Evolutionary conservation across 192 early-diverging fungal genomes (phyloP).

Genomic region (Linnemannia schmuckeri): DNA sequence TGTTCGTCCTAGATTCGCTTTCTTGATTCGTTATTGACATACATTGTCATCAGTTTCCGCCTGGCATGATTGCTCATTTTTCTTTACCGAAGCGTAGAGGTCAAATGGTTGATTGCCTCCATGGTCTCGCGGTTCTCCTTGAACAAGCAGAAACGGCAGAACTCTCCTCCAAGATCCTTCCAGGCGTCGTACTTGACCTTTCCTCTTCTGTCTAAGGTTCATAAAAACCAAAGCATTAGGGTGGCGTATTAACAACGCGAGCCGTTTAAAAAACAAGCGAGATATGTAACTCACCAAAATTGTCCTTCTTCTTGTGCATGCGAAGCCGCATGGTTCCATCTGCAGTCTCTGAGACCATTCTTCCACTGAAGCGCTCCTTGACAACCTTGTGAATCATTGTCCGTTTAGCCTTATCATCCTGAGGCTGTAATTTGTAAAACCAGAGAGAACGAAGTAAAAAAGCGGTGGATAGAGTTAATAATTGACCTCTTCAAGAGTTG

Average conservation of each 20-base stretch:
- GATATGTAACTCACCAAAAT: slow-evolving; percentile 20
- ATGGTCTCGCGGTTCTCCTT: slow-evolving; percentile 97
- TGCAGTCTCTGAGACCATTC: slow-evolving; percentile 63
- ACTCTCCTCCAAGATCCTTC: slow-evolving; percentile 77
- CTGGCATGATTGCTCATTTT: neutral
- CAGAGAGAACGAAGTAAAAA: neutral
- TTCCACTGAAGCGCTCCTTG: slow-evolving; percentile 61
- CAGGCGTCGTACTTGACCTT: slow-evolving; percentile 58
- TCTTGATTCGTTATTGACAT: slow-evolving; percentile 12
- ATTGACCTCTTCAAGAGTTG: neutral
- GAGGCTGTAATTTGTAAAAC: slow-evolving; percentile 35
- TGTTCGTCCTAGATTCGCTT: neutral
- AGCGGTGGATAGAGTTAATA: neutral
- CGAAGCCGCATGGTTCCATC: slow-evolving; percentile 61
- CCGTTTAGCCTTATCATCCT: slow-evolving; percentile 66
- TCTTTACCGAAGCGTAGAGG: slow-evolving; percentile 56
- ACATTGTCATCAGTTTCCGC: slow-evolving; percentile 20
- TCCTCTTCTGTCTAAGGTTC: slow-evolving; percentile 37
- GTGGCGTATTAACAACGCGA: neutral
- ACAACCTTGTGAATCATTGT: slow-evolving; percentile 67
- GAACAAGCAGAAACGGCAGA: slow-evolving; percentile 87
- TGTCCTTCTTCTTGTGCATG: slow-evolving; percentile 57
- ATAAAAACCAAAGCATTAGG: neutral
- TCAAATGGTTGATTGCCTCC: slow-evolving; percentile 78
- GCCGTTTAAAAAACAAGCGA: too few relatives aligned